A percentile compares a stretch with the other conserved stretches of the same genome.
Evolutionary conservation across 1,284 basidiomycete genomes (phyloP).

Genomic region (Ceratobasidium theobromae): DNA sequence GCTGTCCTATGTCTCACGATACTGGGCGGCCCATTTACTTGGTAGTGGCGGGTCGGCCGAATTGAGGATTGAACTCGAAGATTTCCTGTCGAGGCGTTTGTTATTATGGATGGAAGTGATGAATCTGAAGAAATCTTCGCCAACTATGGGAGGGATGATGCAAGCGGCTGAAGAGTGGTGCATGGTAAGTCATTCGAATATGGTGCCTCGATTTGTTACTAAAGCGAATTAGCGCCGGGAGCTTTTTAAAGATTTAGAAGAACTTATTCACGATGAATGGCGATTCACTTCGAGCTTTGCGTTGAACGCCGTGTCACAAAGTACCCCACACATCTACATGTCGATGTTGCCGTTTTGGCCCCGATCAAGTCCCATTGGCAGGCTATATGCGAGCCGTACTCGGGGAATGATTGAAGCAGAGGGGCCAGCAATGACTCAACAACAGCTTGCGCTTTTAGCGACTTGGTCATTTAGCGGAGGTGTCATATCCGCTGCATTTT

Average conservation of each 20-base stretch:
- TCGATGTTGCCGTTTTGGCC: background rate
- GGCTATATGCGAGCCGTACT: background rate
- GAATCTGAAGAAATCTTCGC: background rate
- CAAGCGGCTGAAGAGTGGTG: too few relatives aligned
- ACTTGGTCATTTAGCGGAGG: too few relatives aligned
- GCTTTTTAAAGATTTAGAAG: background rate
- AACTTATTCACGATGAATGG: background rate
- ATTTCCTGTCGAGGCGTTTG: background rate
- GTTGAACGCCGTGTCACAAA: background rate
- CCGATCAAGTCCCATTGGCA: background rate
- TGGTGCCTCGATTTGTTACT: background rate
- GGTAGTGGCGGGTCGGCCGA: background rate
- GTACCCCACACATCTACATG: constrained; percentile 13
- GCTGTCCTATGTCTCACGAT: background rate
- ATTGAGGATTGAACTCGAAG: background rate
- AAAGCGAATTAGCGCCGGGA: background rate
- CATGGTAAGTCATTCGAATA: background rate
- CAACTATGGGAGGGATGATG: background rate
- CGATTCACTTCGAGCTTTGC: background rate
- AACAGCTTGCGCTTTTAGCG: background rate
- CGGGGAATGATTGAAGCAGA: background rate
- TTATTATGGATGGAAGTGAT: background rate
- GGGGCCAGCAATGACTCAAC: background rate
- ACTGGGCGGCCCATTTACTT: background rate
- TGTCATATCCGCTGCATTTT: too few relatives aligned